Evolutionary conservation across 352 stramenopile genomes (phyloP), one percentile per base, ranked within the genome.

Genomic region (Thalassiosira pacifica): DNA sequence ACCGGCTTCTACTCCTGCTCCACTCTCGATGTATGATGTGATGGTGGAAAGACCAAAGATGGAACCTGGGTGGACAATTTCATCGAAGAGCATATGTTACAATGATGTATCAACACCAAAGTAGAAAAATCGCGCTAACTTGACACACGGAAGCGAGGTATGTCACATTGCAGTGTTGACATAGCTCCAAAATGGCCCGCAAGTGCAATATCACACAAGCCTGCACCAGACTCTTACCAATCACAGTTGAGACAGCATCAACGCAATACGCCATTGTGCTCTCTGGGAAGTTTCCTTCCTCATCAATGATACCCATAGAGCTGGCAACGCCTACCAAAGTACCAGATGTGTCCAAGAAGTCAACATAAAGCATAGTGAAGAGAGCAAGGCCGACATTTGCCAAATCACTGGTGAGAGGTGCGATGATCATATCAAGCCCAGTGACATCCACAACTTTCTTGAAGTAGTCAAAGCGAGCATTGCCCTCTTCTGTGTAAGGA

Each of bases 1-100:
- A 40, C 91, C 92, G n/a, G 87, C 90, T 85, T 91, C 83, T 13
- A 95, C 92, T 37, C 92, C 91, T 42, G 88, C 90, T 26, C 76
- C 90, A 83, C 72, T 90, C 74, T 95, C 91, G 73, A 95, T 93
- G 82, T 94, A 93, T 10, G 90, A 91, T 65, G 91, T 96, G 48
- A 93, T 83, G 0, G 92, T 88, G 37, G 55, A 85, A 13, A 93
- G 57, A 53, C 92, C 90, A 76, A 94, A 92, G 9, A 93, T 72
- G 16, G 87, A 90, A 31, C 87, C 70, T 79, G 29, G 8, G 55
- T 53, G 22, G 22, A 18, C 18, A 31, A 32, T 65, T 37, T 3
- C 6, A 37, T 29, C 34, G 5, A 19, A 65, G 22, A 31, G 18
- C 13, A 31, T 19, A 37, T 18, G 9, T n/a, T n/a, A n/a, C n/a